Base-by-base conservation (phyloP, 495 filamentous ascomycete genomes). In the Aspergillus sclerotiicarbonarius region DNA sequence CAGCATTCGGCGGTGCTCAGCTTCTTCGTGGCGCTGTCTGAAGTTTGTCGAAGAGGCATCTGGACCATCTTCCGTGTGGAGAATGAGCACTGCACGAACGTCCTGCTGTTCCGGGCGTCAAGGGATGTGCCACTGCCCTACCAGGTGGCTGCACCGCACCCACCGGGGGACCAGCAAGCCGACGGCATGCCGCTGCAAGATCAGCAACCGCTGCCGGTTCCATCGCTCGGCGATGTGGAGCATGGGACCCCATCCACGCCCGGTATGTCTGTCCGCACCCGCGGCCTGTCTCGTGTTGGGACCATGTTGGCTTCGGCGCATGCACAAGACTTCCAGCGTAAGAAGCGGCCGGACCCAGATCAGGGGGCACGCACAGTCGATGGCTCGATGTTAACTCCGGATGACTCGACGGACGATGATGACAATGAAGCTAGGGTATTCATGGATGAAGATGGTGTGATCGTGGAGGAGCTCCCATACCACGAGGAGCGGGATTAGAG, bases 1-100 rank as follows among this genome's bases (percentile, higher is more conserved):
- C 92, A 96, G 67, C 91, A 97, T 68, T 90, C 85, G 8, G 87
- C 89, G 15, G 58, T 90, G 8, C 78, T 90, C 21, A 88, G 86
- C 25, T 97, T 97, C 71, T 47, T 88, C 6, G 78, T 97, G 31
- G 73, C 83, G 8, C 72, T 95, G 15, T 84, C 87, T 1, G 94
- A 98, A 67, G 85, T 96, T 8, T 80, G 81, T 25, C 83, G 94
- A 8, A 77, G 94, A 61, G 92, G 92, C 44, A 80, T 96, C 51
- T 98, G 94, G 94, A 84, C 86, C 1, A 74, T 98, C 9, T 90
- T 98, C 65, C 90, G 94, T 29, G 91, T 98, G 39, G 94, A 98
- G 71, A 98, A 98, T 66, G 94, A 98, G 61, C 92, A 97, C 69
- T 94, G 90, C 72, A 84, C 84, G 8, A 96, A 96, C 63, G 91